A percentile compares a stretch with the other conserved stretches of the same genome.
phyloP scores from a whole-genome alignment of 371 early-diverging fungal species.

The Mucor saturninus region DNA sequence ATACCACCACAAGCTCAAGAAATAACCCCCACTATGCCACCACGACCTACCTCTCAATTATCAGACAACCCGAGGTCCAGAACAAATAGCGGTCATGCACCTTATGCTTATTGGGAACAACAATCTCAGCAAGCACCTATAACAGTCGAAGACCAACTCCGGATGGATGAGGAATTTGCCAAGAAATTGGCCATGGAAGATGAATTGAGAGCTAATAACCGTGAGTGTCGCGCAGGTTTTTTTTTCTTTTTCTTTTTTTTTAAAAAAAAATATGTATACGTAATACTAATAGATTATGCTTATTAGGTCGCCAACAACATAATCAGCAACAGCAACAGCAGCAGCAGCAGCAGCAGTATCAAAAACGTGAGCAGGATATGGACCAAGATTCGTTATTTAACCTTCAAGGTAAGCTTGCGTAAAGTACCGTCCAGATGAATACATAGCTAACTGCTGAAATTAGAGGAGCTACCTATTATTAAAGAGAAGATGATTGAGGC shows the following conservation, averaged over 20 bases:
- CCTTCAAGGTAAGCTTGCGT: slow-evolving; percentile 42
- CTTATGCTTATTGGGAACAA: slow-evolving; percentile 30
- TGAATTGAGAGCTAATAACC: slow-evolving; percentile 24
- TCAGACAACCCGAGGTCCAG: not conserved
- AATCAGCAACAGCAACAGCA: slow-evolving; percentile 2
- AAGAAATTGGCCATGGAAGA: slow-evolving; percentile 47
- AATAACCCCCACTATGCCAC: slow-evolving; percentile 42
- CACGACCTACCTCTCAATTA: slow-evolving; percentile 25
- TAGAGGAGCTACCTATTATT: slow-evolving; percentile 54
- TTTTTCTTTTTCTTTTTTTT: too few relatives aligned
- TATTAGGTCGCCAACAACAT: slow-evolving; percentile 11
- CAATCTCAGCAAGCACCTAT: slow-evolving; percentile 22
- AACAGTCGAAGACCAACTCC: slow-evolving; percentile 49
- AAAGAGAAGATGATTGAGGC: slow-evolving; percentile 56
- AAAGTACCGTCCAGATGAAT: not conserved
- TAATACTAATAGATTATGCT: not conserved
- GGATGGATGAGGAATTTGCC: slow-evolving; percentile 54
- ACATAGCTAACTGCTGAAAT: not conserved
- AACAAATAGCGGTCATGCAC: not conserved
- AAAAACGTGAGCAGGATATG: not conserved
- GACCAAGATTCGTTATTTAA: slow-evolving; percentile 46
- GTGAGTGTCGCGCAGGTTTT: slow-evolving; percentile 12
- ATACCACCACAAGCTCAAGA: slow-evolving; percentile 13
- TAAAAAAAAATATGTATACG: too few relatives aligned
- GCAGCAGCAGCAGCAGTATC: slow-evolving; percentile 13